Base-by-base conservation (phyloP, 768 basidiomycete species). In the Leccinum sublutescens region DNA sequence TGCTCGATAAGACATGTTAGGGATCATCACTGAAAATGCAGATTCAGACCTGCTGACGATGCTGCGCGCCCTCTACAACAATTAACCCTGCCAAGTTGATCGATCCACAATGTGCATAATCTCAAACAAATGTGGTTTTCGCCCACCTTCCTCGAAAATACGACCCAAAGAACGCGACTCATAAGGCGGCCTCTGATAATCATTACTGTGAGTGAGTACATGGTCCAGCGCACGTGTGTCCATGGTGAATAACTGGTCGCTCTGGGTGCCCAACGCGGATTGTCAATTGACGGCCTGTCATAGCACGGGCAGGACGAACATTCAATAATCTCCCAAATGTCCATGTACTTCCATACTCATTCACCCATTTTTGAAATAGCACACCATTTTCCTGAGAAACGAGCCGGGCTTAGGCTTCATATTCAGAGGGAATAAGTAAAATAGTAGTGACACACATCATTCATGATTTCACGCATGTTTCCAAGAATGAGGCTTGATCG, bases 221-320 rank as follows among this genome's bases (percentile, higher is more conserved):
- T 91, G 84, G 47, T 80, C 79, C 36, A 92, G 43, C 0, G 88
- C 89, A 27, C 82, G 81, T 0, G 82, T 74, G 64, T 91, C 91
- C 54, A 77, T 68, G 0, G 86, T 88, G 67, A 79, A 79, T 9
- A 90, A 69, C 6, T 81, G 77, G 17, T 70, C 56, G 6, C 58
- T 50, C 77, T 79, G 58, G 2, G 29, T 4, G 21, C 6, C 14
- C 23, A 23, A 19, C 34, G 34, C n/a, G 12, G 6, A 21, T 49
- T 11, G 29, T 60, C 49, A 59, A 52, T 14, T 50, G 2, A 29
- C 19, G 7, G 11, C 17, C 5, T 43, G 25, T 8, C 8, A 40
- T 5, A 14, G 10, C 17, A 15, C 4, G 4, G 11, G 52, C 21
- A 21, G 29, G 11, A 69, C 78, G 56, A 58, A 83, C 85, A 17